phyloP scores from a whole-genome alignment of 2,329 filamentous ascomycete species.

The Gliomastix tumulicola region DNA sequence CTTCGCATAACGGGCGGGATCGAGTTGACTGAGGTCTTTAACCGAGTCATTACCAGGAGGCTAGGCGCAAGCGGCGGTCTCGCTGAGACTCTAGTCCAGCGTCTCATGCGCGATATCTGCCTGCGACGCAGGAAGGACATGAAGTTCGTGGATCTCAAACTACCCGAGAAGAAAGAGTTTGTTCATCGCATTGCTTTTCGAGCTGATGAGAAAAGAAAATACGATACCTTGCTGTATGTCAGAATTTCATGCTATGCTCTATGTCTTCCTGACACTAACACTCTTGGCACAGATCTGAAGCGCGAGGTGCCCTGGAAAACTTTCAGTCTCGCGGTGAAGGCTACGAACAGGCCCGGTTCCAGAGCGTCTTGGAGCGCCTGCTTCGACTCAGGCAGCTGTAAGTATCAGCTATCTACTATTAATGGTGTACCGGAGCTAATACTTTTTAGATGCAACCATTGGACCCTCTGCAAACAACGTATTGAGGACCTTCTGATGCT shows the following conservation, averaged over 20 bases:
- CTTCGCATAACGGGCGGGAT: conserved; percentile 69
- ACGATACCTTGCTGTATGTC: conserved; percentile 62
- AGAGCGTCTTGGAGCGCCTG: conserved; percentile 71
- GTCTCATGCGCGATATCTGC: conserved; percentile 74
- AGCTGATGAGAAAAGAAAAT: conserved; percentile 68
- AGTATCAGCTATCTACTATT: conserved; percentile 12
- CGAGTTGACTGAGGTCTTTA: conserved; percentile 67
- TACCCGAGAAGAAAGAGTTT: conserved; percentile 72
- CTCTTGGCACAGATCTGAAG: conserved; percentile 55
- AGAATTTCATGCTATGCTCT: not conserved
- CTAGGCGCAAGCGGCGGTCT: conserved; percentile 49
- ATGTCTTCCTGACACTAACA: conserved; percentile 10
- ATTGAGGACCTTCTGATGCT: conserved; percentile 66
- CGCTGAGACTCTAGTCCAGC: conserved; percentile 61
- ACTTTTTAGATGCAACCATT: conserved; percentile 83
- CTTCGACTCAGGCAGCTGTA: conserved; percentile 73
- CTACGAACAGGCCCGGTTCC: conserved; percentile 51
- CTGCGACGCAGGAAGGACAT: conserved; percentile 81
- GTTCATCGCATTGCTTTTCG: conserved; percentile 69
- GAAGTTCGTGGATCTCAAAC: conserved; percentile 74
- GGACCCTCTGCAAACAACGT: conserved; percentile 71
- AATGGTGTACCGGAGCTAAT: too few relatives aligned
- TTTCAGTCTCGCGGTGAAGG: conserved; percentile 41
- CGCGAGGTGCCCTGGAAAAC: conserved; percentile 60
- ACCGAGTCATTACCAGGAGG: conserved; percentile 53